phyloP scores from a whole-genome alignment of 345 rosid species.

The Bruguiera parviflora region DNA sequence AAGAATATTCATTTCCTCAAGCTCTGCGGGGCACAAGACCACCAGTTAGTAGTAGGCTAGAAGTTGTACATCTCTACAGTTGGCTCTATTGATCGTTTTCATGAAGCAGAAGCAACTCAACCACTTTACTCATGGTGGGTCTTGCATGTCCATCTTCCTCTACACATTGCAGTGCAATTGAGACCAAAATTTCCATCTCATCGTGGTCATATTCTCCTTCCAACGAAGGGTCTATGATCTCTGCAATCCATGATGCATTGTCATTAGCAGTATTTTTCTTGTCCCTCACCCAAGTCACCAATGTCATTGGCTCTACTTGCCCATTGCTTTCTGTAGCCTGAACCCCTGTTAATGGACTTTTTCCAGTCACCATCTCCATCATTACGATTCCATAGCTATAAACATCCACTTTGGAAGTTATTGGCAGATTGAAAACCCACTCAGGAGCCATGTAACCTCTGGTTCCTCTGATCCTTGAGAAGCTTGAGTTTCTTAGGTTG shows the following conservation, averaged over 20 bases:
- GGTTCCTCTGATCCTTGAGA: constrained; percentile 17
- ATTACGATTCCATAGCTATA: background rate
- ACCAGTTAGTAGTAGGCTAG: no score
- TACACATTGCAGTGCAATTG: constrained; percentile 21
- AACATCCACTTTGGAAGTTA: constrained; percentile 32
- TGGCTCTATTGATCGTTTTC: no score
- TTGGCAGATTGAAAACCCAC: constrained; percentile 17
- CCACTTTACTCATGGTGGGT: constrained; percentile 30
- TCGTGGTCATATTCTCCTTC: background rate
- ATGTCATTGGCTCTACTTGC: constrained; percentile 20
- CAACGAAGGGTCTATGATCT: background rate
- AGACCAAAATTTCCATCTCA: background rate
- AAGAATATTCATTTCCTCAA: no score
- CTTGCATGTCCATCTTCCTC: constrained; percentile 27
- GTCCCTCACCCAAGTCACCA: constrained; percentile 1
- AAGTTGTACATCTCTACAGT: no score
- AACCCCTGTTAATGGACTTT: background rate
- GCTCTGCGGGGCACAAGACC: no score
- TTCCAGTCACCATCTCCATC: constrained; percentile 33
- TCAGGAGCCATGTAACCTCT: constrained; percentile 11
- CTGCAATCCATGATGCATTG: background rate
- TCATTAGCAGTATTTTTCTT: background rate
- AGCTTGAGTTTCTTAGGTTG: background rate
- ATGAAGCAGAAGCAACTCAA: constrained; percentile 17
- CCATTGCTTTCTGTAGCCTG: constrained; percentile 12